These are phyloP conservation scores for Talaromyces sp. DNA, from an alignment of 2,329 filamentous ascomycete species.

Conservation along the genomic window DNA sequence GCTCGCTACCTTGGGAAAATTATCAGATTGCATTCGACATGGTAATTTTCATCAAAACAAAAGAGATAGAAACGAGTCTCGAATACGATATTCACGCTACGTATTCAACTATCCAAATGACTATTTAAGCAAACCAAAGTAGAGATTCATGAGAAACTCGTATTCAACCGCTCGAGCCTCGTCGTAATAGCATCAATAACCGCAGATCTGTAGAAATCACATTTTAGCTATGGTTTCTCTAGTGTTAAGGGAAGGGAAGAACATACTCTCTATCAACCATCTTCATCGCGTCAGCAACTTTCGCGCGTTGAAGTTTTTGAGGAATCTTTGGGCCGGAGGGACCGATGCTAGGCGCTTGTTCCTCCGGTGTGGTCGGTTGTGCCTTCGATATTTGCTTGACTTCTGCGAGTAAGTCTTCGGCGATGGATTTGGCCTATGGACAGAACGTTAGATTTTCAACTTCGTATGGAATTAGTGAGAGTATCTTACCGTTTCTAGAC, in stretches of 20 bases:
- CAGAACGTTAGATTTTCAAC: constrained; percentile 16
- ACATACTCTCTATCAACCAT: constrained; percentile 52
- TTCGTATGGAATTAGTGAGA: neutral
- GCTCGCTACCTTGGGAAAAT: neutral
- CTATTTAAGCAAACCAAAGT: neutral
- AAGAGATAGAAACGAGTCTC: neutral
- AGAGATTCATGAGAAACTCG: constrained; percentile 28
- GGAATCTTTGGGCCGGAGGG: constrained; percentile 38
- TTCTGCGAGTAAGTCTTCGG: constrained; percentile 38
- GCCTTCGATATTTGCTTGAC: constrained; percentile 36
- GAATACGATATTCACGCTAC: neutral
- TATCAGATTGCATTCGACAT: neutral
- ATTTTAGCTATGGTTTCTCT: no score
- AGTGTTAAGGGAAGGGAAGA: neutral
- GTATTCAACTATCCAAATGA: neutral
- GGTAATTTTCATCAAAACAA: neutral
- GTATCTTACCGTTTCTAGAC: constrained; percentile 42
- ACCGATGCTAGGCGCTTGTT: constrained; percentile 19
- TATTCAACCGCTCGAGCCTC: constrained; percentile 41
- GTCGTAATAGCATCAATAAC: constrained; percentile 46
- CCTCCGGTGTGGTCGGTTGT: constrained; percentile 31
- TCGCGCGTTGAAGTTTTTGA: constrained; percentile 46
- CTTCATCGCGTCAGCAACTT: constrained; percentile 49
- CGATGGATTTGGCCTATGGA: constrained; percentile 42
- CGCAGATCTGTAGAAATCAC: constrained; percentile 35